phyloP scores from a whole-genome alignment of 1,284 basidiomycete species.

The Ceratobasidium sp. region DNA sequence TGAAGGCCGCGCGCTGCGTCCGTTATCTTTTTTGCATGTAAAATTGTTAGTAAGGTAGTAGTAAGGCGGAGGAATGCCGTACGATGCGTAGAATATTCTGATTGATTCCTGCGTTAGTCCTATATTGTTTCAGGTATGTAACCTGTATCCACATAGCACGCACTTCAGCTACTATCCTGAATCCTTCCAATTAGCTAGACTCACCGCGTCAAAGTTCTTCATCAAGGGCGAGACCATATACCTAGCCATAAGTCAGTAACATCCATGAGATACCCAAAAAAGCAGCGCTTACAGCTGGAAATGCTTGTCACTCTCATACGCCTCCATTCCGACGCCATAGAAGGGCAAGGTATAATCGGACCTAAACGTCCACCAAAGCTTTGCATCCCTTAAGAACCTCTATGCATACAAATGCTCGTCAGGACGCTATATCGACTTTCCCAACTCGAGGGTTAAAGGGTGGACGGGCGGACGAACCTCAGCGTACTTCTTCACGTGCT shows the following conservation, averaged over 20 bases:
- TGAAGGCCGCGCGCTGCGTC: slow-evolving; percentile 35
- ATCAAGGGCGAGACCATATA: slow-evolving; percentile 37
- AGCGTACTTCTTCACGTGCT: slow-evolving; percentile 22
- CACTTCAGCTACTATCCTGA: not conserved
- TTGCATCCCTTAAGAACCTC: slow-evolving; percentile 30
- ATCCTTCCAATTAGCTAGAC: not conserved
- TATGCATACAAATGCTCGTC: not conserved
- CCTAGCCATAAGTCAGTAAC: not conserved
- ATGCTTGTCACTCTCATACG: slow-evolving; percentile 18
- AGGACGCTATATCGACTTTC: not conserved
- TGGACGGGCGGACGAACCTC: not conserved
- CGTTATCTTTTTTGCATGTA: not conserved
- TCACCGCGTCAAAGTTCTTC: slow-evolving; percentile 36
- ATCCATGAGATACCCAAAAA: not conserved
- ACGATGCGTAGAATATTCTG: slow-evolving; percentile 35
- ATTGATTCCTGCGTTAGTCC: slow-evolving; percentile 10
- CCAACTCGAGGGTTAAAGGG: not conserved
- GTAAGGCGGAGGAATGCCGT: not conserved
- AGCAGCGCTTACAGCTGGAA: slow-evolving; percentile 29
- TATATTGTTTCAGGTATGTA: slow-evolving; percentile 24
- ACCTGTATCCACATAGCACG: not conserved
- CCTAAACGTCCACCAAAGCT: slow-evolving; percentile 19
- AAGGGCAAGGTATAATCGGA: slow-evolving; percentile 33
- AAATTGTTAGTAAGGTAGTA: too few species aligned
- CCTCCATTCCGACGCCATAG: slow-evolving; percentile 38